Evolutionary conservation across 2,329 filamentous ascomycete species (phyloP).

Genomic region (Coniochaeta hoffmannii): DNA sequence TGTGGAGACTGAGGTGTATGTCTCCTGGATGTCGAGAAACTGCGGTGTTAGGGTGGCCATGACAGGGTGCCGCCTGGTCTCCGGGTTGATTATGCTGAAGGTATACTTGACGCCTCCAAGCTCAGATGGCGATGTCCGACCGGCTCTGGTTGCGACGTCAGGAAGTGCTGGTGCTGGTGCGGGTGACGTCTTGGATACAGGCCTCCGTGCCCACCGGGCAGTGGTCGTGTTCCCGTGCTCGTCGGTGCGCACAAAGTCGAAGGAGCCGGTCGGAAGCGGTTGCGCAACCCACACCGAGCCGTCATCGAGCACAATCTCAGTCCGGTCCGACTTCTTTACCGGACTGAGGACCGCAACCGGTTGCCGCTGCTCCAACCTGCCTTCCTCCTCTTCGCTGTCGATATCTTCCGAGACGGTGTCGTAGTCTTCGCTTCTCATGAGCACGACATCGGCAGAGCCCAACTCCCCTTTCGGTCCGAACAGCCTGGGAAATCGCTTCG

Average conservation of each 20-base stretch:
- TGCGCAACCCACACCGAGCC: conserved; percentile 51
- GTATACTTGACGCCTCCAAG: conserved; percentile 43
- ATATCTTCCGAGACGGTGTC: conserved; percentile 24
- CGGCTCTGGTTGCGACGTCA: conserved; percentile 13
- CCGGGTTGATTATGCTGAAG: conserved; percentile 69
- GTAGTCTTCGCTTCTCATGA: conserved; percentile 66
- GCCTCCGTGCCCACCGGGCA: conserved; percentile 61
- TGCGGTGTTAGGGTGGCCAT: conserved; percentile 59
- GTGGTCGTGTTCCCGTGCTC: conserved; percentile 50
- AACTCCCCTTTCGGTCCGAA: conserved; percentile 57
- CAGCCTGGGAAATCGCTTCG: conserved; percentile 54
- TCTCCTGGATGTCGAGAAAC: conserved; percentile 62
- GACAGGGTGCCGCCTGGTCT: conserved; percentile 63
- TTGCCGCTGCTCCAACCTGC: conserved; percentile 32
- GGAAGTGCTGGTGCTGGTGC: conserved; percentile 16
- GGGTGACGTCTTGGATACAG: conserved; percentile 11
- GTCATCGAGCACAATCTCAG: conserved; percentile 60
- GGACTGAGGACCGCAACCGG: conserved; percentile 65
- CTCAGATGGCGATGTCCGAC: conserved; percentile 9
- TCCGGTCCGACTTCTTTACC: conserved; percentile 43
- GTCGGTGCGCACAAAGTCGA: conserved; percentile 58
- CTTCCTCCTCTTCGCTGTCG: conserved; percentile 32
- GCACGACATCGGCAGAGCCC: conserved; percentile 60
- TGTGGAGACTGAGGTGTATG: conserved; percentile 51
- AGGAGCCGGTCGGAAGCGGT: conserved; percentile 47